Evolutionary conservation across 2,329 filamentous ascomycete species (phyloP), one percentile per base, ranked within the genome.

Genomic region (Alternaria ventricosa): DNA sequence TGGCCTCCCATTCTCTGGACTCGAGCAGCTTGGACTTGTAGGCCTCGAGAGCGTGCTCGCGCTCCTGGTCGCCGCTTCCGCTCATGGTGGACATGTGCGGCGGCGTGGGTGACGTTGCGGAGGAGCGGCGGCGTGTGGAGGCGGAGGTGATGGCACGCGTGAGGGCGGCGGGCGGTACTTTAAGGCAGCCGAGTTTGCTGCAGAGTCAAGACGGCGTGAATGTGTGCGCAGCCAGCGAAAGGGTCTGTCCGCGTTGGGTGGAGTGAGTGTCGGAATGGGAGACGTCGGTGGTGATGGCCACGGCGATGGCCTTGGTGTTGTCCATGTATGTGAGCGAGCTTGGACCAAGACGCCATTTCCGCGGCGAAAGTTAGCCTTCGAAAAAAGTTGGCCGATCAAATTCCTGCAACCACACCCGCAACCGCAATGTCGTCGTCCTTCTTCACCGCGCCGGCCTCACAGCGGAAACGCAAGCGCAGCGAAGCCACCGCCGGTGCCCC

Each of bases 1-100:
- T 99, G 56, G 95, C 91, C 83, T 99, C 96, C 94, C 94, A 98
- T 87, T 99, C 96, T 82, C 96, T 89, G 74, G 96, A 97, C 82
- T 99, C 95, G 77, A 97, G 87, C 75, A 86, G 79, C 79, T 85
- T 85, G 54, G 73, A 76, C 79, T 85, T 86, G 82, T 85, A 86
- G 70, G 84, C 82, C 33, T 85, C 82, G 61, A 86, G 82, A 60
- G 84, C 83, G 61, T 85, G 82, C 59, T 84, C 80, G 71, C 84
- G 80, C 79, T 85, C 84, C n/a, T 84, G 82, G 66, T 85, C 84
- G 61, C 71, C 71, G 66, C 73, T 75, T 64, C 71, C 73, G 71
- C 78, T 80, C 78, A 82, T 81, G 63, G 63, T 15, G 62, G 30
- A 51, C 50, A 50, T 64, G 65, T 46, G 57, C 47, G 44, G 57